phyloP scores from a whole-genome alignment of 306 rosid genomes.

The Lotus japonicus region DNA sequence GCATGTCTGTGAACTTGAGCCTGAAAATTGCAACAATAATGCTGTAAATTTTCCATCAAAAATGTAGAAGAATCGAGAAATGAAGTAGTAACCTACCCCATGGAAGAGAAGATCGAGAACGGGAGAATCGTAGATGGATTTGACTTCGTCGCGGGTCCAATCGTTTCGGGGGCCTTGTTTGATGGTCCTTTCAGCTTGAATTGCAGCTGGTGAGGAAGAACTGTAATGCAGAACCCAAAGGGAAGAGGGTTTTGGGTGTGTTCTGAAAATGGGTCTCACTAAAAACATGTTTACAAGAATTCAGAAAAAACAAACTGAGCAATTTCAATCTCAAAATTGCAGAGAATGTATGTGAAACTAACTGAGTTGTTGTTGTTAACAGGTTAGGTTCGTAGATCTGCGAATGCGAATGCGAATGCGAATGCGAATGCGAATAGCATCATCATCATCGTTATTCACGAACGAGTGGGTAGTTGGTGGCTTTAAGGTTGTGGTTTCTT shows the following conservation, averaged over 20 bases:
- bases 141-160: constrained; percentile 67
- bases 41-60: not conserved
- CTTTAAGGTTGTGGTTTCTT: not conserved
- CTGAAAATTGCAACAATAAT: constrained; percentile 30
- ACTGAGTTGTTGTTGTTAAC: not conserved
- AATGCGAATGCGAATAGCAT: no score
- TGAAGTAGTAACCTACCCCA: constrained; percentile 48
- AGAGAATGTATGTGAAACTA: not conserved
- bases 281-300: constrained; percentile 28
- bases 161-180: constrained; percentile 66
- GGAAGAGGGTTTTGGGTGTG: constrained; percentile 26
- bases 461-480: not conserved
- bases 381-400: not conserved
- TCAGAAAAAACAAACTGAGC: not conserved
- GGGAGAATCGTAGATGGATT: constrained; percentile 70
- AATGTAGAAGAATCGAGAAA: not conserved
- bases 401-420: no score
- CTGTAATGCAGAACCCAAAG: constrained; percentile 29
- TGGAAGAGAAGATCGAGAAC: constrained; percentile 94
- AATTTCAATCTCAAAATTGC: not conserved
- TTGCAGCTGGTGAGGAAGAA: constrained; percentile 56
- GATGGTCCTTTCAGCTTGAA: constrained; percentile 61
- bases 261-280: constrained; percentile 27
- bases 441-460: not conserved
- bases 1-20: constrained; percentile 94